These are phyloP conservation scores for Rosa rugosa DNA, from an alignment of 306 rosid species.

Conservation along the genomic window DNA sequence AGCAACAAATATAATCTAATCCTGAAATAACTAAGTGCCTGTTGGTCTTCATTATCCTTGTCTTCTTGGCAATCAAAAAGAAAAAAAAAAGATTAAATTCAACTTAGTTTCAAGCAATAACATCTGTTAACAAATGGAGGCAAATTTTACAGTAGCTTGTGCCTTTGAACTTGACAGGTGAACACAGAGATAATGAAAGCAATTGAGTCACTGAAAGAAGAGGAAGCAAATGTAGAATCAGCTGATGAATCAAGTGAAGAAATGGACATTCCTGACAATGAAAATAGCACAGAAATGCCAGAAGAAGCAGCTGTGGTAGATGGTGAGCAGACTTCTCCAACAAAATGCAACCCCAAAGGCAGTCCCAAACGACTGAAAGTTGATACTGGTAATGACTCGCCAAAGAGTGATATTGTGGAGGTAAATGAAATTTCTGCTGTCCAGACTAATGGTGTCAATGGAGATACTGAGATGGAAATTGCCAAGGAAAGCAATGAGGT, in stretches of 20 bases:
- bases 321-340: background rate
- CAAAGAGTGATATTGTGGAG: constrained; percentile 8
- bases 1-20: background rate
- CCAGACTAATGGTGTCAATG: background rate
- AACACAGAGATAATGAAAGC: constrained; percentile 59
- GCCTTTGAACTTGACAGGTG: constrained; percentile 47
- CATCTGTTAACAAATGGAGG: background rate
- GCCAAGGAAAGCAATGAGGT: background rate
- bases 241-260: constrained; percentile 28
- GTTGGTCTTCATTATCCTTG: background rate
- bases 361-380: constrained; percentile 10
- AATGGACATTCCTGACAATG: constrained; percentile 5
- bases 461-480: background rate
- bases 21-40: background rate
- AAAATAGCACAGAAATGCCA: background rate
- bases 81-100: background rate
- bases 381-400: constrained; percentile 15
- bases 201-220: constrained; percentile 58
- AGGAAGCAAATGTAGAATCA: constrained; percentile 37
- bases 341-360: background rate
- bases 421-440: background rate
- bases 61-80: background rate
- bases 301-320: constrained; percentile 15
- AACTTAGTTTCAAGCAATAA: background rate
- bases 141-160: background rate